Conservation (phyloP, 192 early-diverging fungal species). For the Linderina pennispora region DNA sequence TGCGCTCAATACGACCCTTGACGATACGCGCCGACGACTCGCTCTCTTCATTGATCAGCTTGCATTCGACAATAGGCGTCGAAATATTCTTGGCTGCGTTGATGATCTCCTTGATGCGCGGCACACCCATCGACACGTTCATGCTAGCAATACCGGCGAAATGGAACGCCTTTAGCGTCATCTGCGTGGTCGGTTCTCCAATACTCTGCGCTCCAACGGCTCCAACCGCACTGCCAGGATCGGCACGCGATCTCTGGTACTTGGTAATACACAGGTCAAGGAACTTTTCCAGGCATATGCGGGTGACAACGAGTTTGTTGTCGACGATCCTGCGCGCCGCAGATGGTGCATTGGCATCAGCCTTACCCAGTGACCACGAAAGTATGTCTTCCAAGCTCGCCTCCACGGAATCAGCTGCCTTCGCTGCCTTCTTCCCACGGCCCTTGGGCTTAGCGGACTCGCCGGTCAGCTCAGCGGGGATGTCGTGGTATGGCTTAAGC, state of each 20-base stretch:
- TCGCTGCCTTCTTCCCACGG: conserved; percentile 26
- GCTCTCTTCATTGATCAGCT: conserved; percentile 58
- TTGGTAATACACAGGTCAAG: conserved; percentile 73
- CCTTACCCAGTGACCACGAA: conserved; percentile 21
- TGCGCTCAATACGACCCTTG: conserved; percentile 93
- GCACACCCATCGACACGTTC: conserved; percentile 99
- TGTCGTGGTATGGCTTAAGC: conserved; percentile 11
- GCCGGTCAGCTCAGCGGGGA: conserved; percentile 9
- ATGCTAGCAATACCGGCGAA: conserved; percentile 99
- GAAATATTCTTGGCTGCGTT: conserved; percentile 95
- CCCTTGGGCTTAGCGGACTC: conserved; percentile 14
- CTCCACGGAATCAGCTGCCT: conserved; percentile 1
- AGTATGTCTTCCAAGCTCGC: no score
- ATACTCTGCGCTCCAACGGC: conserved; percentile 96
- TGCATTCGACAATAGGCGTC: conserved; percentile 84
- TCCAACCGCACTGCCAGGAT: conserved; percentile 94
- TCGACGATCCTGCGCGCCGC: conserved; percentile 50
- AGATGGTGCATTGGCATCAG: conserved; percentile 13
- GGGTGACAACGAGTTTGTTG: conserved; percentile 67
- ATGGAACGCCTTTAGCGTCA: conserved; percentile 99
- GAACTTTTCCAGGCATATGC: conserved; percentile 65
- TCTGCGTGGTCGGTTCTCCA: conserved; percentile 98
- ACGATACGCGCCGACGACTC: conserved; percentile 88
- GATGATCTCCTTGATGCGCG: conserved; percentile 99
- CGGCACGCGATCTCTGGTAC: conserved; percentile 85